Percentiles rank a stretch among this genome's conserved stretches.
Conservation (phyloP, 306 rosid species). For the Lathyrus tuberosus region DNA sequence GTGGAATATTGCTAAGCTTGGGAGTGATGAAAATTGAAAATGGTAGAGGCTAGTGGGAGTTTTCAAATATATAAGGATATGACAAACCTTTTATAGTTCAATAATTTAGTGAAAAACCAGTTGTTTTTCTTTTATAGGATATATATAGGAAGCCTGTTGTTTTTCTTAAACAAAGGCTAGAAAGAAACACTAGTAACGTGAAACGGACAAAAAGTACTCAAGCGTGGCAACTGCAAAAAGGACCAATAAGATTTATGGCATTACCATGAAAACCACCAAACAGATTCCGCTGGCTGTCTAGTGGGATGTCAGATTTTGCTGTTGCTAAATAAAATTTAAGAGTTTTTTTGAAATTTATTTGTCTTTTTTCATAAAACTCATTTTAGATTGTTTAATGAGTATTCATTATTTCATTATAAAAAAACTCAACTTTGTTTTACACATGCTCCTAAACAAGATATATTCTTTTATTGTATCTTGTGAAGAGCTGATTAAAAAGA, state of each 20-base stretch:
- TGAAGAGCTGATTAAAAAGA: too few species aligned
- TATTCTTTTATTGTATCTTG: too few species aligned
- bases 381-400: too few species aligned
- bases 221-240: not conserved
- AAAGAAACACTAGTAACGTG: constrained; percentile 9
- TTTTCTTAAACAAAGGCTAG: constrained; percentile 44
- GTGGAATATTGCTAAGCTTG: not conserved
- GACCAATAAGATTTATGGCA: not conserved
- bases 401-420: too few species aligned
- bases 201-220: constrained; percentile 14
- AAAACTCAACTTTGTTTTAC: too few species aligned
- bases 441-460: too few species aligned
- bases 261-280: constrained; percentile 32
- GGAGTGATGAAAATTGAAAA: not conserved
- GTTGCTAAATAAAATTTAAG: too few species aligned
- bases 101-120: not conserved
- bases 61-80: constrained; percentile 33
- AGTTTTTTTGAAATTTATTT: too few species aligned
- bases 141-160: constrained; percentile 53
- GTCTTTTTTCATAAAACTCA: too few species aligned
- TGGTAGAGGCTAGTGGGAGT: not conserved
- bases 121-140: constrained; percentile 13
- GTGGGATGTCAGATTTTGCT: not conserved
- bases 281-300: constrained; percentile 36
- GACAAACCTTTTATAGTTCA: not conserved